Evolutionary conservation across 371 early-diverging fungal genomes (phyloP).

Genomic region (Syncephalastrum sp.): DNA sequence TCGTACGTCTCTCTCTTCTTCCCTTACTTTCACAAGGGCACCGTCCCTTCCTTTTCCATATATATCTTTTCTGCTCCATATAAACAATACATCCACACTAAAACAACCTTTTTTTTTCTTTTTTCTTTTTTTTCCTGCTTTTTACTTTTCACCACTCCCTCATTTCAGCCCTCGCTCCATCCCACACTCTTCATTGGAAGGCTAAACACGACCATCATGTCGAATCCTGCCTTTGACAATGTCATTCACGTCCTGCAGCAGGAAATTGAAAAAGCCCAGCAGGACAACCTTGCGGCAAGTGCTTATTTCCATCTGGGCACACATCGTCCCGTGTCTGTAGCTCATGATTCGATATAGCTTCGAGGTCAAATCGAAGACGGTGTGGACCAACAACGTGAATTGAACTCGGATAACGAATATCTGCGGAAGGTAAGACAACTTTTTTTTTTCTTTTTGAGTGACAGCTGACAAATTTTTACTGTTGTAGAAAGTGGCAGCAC

Average conservation of each 20-base stretch:
- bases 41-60: slow-evolving; percentile 5
- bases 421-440: slow-evolving; percentile 32
- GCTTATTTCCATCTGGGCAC: neutral
- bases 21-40: too few species aligned
- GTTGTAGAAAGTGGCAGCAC: slow-evolving; percentile 35
- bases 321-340: neutral
- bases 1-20: slow-evolving; percentile 4
- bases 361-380: slow-evolving; percentile 33
- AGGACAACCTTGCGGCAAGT: slow-evolving; percentile 28
- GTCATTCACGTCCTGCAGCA: slow-evolving; percentile 28
- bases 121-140: neutral
- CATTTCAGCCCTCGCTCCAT: slow-evolving; percentile 8
- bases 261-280: slow-evolving; percentile 22
- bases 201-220: slow-evolving; percentile 7
- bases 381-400: slow-evolving; percentile 25
- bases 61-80: slow-evolving; percentile 10
- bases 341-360: slow-evolving; percentile 19
- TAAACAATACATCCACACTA: too few species aligned
- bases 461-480: neutral
- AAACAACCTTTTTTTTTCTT: slow-evolving; percentile 2
- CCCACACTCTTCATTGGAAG: neutral
- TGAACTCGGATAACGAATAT: slow-evolving; percentile 37
- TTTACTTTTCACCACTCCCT: slow-evolving; percentile 5
- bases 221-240: slow-evolving; percentile 21
- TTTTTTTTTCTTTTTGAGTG: slow-evolving; percentile 6